Percentiles rank a stretch among this genome's conserved stretches.
These are phyloP conservation scores for Arthrobotrys sinensis DNA, from an alignment of 2,329 filamentous ascomycete genomes.

Conservation along the genomic window DNA sequence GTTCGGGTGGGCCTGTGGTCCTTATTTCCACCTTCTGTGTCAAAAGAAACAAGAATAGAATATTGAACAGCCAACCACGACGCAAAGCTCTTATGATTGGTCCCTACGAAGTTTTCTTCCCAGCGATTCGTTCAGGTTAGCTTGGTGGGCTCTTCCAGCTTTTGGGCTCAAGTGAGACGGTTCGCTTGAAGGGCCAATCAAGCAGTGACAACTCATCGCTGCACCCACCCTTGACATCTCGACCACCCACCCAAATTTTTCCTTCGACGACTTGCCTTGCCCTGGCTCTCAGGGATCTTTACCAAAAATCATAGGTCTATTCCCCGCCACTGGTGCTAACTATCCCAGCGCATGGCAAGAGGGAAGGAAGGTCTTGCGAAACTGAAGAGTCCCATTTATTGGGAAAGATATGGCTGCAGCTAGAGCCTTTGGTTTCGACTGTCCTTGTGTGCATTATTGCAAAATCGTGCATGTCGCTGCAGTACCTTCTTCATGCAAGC, in stretches of 20 bases:
- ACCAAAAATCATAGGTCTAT: conserved; percentile 46
- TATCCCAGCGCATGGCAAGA: conserved; percentile 40
- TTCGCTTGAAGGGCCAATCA: conserved; percentile 61
- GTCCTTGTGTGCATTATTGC: conserved; percentile 57
- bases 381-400: conserved; percentile 27
- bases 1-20: conserved; percentile 52
- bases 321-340: conserved; percentile 52
- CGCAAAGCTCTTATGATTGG: conserved; percentile 53
- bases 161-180: conserved; percentile 57
- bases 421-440: conserved; percentile 27
- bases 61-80: conserved; percentile 45
- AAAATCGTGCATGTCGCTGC: conserved; percentile 57
- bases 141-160: conserved; percentile 42
- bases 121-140: conserved; percentile 38
- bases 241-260: conserved; percentile 57
- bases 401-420: conserved; percentile 44
- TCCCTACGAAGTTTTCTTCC: conserved; percentile 27
- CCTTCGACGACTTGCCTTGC: conserved; percentile 41
- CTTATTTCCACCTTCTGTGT: conserved; percentile 36
- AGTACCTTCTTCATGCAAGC: conserved; percentile 59
- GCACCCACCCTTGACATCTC: conserved; percentile 58
- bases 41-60: conserved; percentile 43
- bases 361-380: conserved; percentile 18
- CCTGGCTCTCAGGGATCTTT: conserved; percentile 49
- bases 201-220: conserved; percentile 61